Evolutionary conservation across 1,139 yeast genomes (phyloP).

Genomic region (Saccharomyces hybrid): DNA sequence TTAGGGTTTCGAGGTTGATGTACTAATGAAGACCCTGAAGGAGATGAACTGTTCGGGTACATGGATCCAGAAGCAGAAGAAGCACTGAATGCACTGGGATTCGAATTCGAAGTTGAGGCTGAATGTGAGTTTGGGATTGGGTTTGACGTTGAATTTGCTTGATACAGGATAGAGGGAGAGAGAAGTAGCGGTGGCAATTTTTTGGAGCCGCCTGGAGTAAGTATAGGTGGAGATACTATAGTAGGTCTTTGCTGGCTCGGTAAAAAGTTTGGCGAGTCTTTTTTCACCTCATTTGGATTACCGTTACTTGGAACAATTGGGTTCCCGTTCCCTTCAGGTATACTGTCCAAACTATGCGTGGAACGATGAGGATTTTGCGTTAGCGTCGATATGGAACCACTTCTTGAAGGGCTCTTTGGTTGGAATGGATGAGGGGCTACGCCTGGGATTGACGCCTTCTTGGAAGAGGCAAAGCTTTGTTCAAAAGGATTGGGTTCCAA

Average conservation of each 20-base stretch:
- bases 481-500: constrained; percentile 95
- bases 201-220: constrained; percentile 54
- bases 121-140: background rate
- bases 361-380: background rate
- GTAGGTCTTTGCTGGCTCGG: constrained; percentile 16
- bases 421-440: constrained; percentile 4
- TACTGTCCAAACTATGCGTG: background rate
- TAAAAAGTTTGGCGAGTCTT: constrained; percentile 12
- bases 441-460: constrained; percentile 20
- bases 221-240: constrained; percentile 42
- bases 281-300: constrained; percentile 9
- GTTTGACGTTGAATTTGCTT: constrained; percentile 31
- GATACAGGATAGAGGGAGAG: constrained; percentile 30
- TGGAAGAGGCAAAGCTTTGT: constrained; percentile 67
- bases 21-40: background rate
- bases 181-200: constrained; percentile 47
- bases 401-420: constrained; percentile 1
- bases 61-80: constrained; percentile 11
- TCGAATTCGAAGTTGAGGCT: background rate
- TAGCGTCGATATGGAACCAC: background rate
- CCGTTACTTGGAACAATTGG: constrained; percentile 2
- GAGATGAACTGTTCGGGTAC: background rate
- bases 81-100: constrained; percentile 16
- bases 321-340: background rate
- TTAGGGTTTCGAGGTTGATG: background rate